These are phyloP conservation scores for Globisporangium polare DNA, from an alignment of 352 stramenopile genomes.

Conservation along the genomic window DNA sequence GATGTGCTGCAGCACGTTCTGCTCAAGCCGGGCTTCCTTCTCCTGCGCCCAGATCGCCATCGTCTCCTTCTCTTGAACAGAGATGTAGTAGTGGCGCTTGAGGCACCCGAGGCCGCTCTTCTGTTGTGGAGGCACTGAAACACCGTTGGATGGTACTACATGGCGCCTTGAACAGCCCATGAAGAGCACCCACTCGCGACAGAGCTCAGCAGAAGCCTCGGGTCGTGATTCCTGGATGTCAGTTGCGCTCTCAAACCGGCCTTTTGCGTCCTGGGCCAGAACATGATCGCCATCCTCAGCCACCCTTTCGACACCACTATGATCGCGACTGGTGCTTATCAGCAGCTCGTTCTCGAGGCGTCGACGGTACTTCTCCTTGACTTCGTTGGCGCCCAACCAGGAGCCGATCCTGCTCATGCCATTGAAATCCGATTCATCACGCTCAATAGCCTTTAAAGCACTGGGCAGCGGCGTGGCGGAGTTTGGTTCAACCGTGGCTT, in stretches of 20 bases:
- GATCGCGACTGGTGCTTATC: not conserved
- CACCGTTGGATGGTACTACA: not conserved
- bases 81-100: slow-evolving; percentile 77
- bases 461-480: slow-evolving; percentile 23
- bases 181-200: slow-evolving; percentile 74
- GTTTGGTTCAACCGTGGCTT: not conserved
- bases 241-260: not conserved
- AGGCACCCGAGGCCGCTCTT: slow-evolving; percentile 48
- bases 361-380: slow-evolving; percentile 37
- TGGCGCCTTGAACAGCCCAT: slow-evolving; percentile 36
- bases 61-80: slow-evolving; percentile 43
- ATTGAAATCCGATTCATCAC: slow-evolving; percentile 44
- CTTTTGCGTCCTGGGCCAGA: slow-evolving; percentile 37
- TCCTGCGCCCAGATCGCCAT: slow-evolving; percentile 62
- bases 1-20: slow-evolving; percentile 45
- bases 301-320: slow-evolving; percentile 3
- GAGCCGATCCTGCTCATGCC: slow-evolving; percentile 62
- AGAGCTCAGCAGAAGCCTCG: slow-evolving; percentile 41
- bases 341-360: slow-evolving; percentile 18
- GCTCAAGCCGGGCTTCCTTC: slow-evolving; percentile 65
- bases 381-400: slow-evolving; percentile 55
- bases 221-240: slow-evolving; percentile 38
- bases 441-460: slow-evolving; percentile 31
- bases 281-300: slow-evolving; percentile 37
- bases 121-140: slow-evolving; percentile 8